Evolutionary conservation across 371 early-diverging fungal species (phyloP).

Genomic region (Capillidium heterosporum): DNA sequence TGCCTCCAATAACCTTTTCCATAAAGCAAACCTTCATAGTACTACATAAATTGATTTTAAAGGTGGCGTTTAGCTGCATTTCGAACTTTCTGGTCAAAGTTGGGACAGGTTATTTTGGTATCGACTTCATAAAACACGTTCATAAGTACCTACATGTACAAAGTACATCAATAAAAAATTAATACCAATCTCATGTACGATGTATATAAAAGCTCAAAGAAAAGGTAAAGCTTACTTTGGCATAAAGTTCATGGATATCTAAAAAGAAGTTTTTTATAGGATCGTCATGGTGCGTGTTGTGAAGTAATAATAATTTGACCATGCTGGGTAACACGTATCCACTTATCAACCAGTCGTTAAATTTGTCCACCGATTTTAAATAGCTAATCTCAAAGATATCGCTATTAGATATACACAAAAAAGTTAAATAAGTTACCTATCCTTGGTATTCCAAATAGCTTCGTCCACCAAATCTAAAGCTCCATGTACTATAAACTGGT

Average conservation of each 20-base stretch:
- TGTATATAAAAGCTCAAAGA: neutral
- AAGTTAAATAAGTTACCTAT: constrained; percentile 31
- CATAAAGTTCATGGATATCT: constrained; percentile 77
- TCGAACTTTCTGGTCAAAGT: constrained; percentile 67
- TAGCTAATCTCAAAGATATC: constrained; percentile 34
- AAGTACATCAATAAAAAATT: neutral
- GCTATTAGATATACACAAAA: neutral
- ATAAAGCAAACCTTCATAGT: no score
- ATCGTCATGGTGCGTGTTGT: constrained; percentile 73
- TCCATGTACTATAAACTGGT: constrained; percentile 89
- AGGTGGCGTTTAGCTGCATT: constrained; percentile 59
- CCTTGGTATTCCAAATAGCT: constrained; percentile 62
- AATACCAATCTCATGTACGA: neutral
- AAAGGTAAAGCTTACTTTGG: constrained; percentile 44
- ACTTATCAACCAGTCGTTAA: constrained; percentile 83
- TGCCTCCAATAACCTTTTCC: no score
- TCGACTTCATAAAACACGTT: constrained; percentile 85
- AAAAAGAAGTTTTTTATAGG: constrained; percentile 75
- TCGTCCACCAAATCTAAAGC: constrained; percentile 93
- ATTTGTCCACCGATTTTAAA: constrained; percentile 81
- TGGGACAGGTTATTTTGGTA: constrained; percentile 49
- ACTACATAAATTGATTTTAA: no score
- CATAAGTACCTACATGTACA: constrained; percentile 36
- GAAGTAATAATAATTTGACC: constrained; percentile 75
- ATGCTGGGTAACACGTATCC: constrained; percentile 83